Evolutionary conservation across 2,329 filamentous ascomycete species (phyloP), one percentile per base, ranked within the genome.

Genomic region (Aspergillus puulaauensis): DNA sequence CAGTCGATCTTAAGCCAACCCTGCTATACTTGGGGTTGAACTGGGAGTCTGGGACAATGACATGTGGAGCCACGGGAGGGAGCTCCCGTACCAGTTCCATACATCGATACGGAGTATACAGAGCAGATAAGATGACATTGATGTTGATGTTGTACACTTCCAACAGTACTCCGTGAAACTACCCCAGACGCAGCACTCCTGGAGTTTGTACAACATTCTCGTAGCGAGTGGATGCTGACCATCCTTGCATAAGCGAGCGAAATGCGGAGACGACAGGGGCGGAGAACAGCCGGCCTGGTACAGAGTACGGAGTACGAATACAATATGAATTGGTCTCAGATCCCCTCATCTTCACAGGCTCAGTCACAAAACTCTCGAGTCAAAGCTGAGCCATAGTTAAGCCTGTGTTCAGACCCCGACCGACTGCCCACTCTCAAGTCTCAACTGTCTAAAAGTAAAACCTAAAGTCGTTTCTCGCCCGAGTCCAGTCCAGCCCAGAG

Each of bases 181-280:
- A 37, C 35, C 35, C 35, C 27, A 11, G 27, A 31, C 27, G 27
- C 27, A 31, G 27, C 27, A 31, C 9, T 3, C 8, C 27, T 35
- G 24, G 27, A 12, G 33, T 39, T 21, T 31, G 19, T 15, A 4
- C 39, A 51, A 24, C 31, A 24, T 45, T 11, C 9, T 31, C 6
- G 2, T 12, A 14, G 21, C 19, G 31, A 5, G 19, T 48, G 33
- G 14, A 21, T 37, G 39, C 27, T 51, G n/a, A 56, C 31, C 47
- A 53, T 54, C 58, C 60, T 64, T 59, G 58, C 54, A 56, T 62
- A 9, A 31, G 21, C 52, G 52, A 58, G 44, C 24, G 39, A 43
- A 62, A 54, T 64, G 62, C 62, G 62, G 62, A 61, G 60, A 21
- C 58, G 56, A 62, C 58, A 64, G 45, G 62, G 57, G 52, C 35